These are phyloP conservation scores for Tulasnella sp. DNA, from an alignment of 768 basidiomycete species.

Conservation along the genomic window DNA sequence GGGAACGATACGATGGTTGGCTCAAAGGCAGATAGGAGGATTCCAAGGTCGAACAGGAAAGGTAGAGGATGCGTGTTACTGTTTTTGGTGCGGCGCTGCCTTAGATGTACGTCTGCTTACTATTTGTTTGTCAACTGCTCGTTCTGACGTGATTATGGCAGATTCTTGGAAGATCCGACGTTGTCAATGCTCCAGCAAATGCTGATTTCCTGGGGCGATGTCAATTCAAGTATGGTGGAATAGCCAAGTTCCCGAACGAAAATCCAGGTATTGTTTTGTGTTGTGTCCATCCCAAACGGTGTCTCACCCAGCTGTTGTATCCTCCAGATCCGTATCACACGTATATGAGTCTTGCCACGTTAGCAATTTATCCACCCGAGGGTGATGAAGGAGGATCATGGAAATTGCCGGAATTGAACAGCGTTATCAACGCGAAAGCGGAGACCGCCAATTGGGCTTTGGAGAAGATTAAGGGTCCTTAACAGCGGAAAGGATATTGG, in stretches of 20 bases:
- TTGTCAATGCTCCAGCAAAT: slow-evolving; percentile 47
- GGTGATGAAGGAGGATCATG: slow-evolving; percentile 27
- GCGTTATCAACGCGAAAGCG: slow-evolving; percentile 53
- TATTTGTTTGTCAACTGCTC: neutral
- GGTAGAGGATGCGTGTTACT: slow-evolving; percentile 84
- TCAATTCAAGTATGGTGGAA: slow-evolving; percentile 82
- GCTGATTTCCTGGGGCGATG: slow-evolving; percentile 54
- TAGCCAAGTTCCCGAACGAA: slow-evolving; percentile 71
- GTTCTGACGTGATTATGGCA: slow-evolving; percentile 23
- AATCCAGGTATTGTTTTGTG: slow-evolving; percentile 45
- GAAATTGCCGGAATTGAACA: slow-evolving; percentile 49
- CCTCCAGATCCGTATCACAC: slow-evolving; percentile 84
- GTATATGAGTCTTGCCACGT: slow-evolving; percentile 73
- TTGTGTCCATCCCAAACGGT: neutral
- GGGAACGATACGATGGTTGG: slow-evolving; percentile 61
- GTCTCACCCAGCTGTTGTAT: neutral
- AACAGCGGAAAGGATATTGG: too few species aligned
- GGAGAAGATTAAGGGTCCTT: too few species aligned
- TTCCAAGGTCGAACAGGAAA: slow-evolving; percentile 85
- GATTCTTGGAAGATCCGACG: slow-evolving; percentile 51
- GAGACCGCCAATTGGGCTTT: slow-evolving; percentile 58
- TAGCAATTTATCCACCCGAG: slow-evolving; percentile 50
- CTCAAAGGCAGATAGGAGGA: slow-evolving; percentile 69
- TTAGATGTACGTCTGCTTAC: slow-evolving; percentile 45
- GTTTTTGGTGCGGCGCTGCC: slow-evolving; percentile 86